Evolutionary conservation across 371 early-diverging fungal species (phyloP).

Genomic region (Mucor lusitanicus): DNA sequence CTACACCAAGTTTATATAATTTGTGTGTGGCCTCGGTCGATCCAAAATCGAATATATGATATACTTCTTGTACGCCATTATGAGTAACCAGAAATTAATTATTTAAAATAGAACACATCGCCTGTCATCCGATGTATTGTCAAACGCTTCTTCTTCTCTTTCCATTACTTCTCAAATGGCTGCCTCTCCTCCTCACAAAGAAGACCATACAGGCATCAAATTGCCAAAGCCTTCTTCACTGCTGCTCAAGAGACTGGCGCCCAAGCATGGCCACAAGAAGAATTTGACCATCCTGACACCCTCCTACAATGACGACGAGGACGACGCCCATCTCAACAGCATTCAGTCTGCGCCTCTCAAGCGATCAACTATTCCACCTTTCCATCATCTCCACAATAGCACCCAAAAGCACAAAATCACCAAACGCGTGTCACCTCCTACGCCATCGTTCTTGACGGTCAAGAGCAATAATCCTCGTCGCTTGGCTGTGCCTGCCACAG

Average conservation of each 20-base stretch:
- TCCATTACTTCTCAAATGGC: background rate
- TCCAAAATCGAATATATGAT: background rate
- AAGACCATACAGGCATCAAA: conserved; percentile 4
- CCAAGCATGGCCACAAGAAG: conserved; percentile 48
- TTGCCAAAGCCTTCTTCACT: conserved; percentile 44
- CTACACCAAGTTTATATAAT: background rate
- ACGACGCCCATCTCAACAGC: background rate
- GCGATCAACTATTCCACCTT: conserved; percentile 25
- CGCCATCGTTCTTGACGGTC: background rate
- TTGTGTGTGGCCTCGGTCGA: background rate
- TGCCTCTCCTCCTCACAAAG: background rate
- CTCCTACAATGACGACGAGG: conserved; percentile 44
- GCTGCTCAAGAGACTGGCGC: conserved; percentile 46
- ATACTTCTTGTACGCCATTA: conserved; percentile 17
- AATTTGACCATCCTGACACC: conserved; percentile 64
- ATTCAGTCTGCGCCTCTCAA: conserved; percentile 60
- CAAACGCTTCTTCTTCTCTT: background rate
- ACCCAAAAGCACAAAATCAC: conserved; percentile 4
- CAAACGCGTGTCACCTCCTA: conserved; percentile 1
- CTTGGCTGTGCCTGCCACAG: conserved; percentile 17
- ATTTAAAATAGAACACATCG: conserved; percentile 6
- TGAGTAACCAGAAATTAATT: conserved; percentile 16
- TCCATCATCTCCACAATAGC: background rate
- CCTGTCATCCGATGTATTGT: conserved; percentile 18
- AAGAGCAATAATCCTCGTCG: background rate